Evolutionary conservation across 352 stramenopile genomes (phyloP).

Genomic region (Pythium phragmitis): DNA sequence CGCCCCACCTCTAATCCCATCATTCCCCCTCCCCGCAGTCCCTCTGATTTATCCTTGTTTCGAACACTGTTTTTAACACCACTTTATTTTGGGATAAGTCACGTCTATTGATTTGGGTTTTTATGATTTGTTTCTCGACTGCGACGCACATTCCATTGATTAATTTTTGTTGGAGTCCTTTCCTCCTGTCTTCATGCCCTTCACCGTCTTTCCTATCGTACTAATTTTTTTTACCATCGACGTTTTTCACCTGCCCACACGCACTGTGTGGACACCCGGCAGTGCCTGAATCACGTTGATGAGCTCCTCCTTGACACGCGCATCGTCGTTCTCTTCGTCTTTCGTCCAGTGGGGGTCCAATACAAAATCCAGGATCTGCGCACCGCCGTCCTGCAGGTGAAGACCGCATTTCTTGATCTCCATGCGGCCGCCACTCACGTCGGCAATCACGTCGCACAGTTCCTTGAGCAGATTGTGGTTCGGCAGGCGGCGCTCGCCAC

Average conservation of each 20-base stretch:
- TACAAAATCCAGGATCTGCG: slow-evolving; percentile 78
- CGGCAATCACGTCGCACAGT: slow-evolving; percentile 75
- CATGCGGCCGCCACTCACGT: slow-evolving; percentile 52
- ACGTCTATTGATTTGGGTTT: neutral
- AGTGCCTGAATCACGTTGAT: slow-evolving; percentile 19
- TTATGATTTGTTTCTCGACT: neutral
- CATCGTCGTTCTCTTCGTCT: slow-evolving; percentile 15
- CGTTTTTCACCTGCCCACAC: slow-evolving; percentile 15
- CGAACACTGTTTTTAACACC: slow-evolving; percentile 3
- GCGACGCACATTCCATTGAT: too few relatives aligned
- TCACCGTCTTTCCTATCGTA: slow-evolving; percentile 11
- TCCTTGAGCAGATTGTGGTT: slow-evolving; percentile 89
- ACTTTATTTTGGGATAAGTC: neutral
- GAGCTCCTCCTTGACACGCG: slow-evolving; percentile 19
- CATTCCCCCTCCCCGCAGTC: neutral
- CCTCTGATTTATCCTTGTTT: neutral
- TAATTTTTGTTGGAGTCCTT: too few relatives aligned
- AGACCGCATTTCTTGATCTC: slow-evolving; percentile 85
- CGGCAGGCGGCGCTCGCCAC: slow-evolving; percentile 50
- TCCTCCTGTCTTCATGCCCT: too few relatives aligned
- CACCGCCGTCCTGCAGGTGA: slow-evolving; percentile 64
- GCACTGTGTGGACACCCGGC: slow-evolving; percentile 23
- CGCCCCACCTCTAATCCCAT: neutral
- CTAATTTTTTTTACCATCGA: slow-evolving; percentile 7
- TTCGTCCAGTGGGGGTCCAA: slow-evolving; percentile 41